Evolutionary conservation across 176 grass and related monocot species (phyloP).

Genomic region (Oryza coarctata): DNA sequence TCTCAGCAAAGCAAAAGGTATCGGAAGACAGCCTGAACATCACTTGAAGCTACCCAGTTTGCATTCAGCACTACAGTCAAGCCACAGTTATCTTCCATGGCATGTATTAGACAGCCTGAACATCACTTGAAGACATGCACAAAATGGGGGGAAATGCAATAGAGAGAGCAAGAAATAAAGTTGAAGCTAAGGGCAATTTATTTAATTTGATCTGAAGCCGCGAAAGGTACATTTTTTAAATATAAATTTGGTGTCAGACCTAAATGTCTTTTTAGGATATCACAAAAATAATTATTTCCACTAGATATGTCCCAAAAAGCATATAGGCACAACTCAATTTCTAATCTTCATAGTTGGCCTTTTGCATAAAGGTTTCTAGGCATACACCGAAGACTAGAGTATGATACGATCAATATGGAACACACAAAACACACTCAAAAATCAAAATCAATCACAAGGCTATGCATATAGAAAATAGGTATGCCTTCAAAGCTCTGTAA

Average conservation of each 20-base stretch:
- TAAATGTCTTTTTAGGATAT: neutral
- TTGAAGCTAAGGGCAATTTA: neutral
- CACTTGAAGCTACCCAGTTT: neutral
- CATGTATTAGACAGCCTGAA: neutral
- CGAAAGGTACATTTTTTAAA: neutral
- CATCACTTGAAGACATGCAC: constrained; percentile 1
- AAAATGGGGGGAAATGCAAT: neutral
- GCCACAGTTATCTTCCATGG: neutral
- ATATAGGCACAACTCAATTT: neutral
- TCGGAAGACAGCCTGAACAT: too few relatives aligned
- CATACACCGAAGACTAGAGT: neutral
- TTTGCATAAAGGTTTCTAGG: neutral
- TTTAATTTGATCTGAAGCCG: neutral
- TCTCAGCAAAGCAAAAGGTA: constrained; percentile 31
- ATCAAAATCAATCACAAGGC: neutral
- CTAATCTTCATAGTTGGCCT: neutral
- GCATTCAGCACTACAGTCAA: neutral
- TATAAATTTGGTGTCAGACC: neutral
- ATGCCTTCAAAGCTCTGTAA: neutral
- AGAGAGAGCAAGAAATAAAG: neutral
- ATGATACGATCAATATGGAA: neutral
- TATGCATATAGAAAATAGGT: neutral
- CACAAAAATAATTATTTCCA: neutral
- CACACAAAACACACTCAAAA: neutral
- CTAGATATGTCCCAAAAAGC: neutral